These are phyloP conservation scores for Xylaria arbuscula DNA, from an alignment of 2,329 filamentous ascomycete species.

Conservation along the genomic window DNA sequence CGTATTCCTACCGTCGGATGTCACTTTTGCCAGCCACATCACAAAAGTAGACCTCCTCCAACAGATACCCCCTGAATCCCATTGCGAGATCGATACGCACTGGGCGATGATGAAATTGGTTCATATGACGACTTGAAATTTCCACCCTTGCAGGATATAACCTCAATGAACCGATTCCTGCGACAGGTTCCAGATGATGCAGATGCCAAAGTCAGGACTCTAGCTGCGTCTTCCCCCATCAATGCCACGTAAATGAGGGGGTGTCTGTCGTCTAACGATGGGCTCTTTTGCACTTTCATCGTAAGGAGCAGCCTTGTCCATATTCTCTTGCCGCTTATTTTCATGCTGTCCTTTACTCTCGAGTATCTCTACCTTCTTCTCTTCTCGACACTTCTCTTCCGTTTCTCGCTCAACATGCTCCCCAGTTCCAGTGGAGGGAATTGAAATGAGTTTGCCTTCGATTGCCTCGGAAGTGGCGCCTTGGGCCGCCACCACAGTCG, in stretches of 20 bases:
- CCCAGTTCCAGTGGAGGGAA: background rate
- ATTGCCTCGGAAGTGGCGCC: background rate
- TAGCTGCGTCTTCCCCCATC: background rate
- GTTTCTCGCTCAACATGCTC: conserved; percentile 71
- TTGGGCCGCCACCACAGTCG: background rate
- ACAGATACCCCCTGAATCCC: background rate
- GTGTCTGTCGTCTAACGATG: conserved; percentile 72
- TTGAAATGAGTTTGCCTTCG: background rate
- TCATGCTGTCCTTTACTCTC: conserved; percentile 74
- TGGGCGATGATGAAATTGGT: background rate
- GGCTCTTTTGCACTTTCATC: conserved; percentile 88
- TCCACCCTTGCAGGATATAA: background rate
- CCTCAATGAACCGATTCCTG: background rate
- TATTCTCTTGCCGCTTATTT: conserved; percentile 73
- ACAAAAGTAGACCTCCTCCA: conserved; percentile 4
- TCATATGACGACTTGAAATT: background rate
- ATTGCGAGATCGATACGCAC: background rate
- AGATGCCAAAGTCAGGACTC: background rate
- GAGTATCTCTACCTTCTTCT: conserved; percentile 76
- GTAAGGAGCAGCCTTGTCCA: conserved; percentile 74
- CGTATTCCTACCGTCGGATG: background rate
- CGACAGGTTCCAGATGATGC: background rate
- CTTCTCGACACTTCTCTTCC: conserved; percentile 85
- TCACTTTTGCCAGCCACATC: background rate
- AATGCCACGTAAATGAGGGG: conserved; percentile 28